Percentiles rank a stretch among this genome's conserved stretches.
These are phyloP conservation scores for Gnomoniopsis sp. DNA, from an alignment of 2,329 filamentous ascomycete species.

Conservation along the genomic window DNA sequence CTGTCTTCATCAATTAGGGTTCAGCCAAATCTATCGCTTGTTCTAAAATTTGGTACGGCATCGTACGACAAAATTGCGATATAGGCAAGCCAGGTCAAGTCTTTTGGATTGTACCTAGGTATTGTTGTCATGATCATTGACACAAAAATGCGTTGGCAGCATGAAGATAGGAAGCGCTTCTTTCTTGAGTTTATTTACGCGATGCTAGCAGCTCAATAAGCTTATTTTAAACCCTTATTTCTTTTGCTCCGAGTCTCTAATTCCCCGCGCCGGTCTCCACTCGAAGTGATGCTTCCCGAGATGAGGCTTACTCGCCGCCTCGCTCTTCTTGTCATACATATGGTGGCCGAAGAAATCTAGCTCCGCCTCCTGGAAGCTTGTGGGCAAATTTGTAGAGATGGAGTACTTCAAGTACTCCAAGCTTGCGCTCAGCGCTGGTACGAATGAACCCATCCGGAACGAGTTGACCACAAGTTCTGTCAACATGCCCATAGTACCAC, in stretches of 20 bases:
- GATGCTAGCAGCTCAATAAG: no score
- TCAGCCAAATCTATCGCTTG: no score
- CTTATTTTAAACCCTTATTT: no score
- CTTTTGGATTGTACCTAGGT: no score
- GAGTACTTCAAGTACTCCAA: conserved; percentile 67
- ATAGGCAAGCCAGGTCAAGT: no score
- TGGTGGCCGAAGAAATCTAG: conserved; percentile 69
- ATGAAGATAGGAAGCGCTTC: no score
- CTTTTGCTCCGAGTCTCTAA: conserved; percentile 3
- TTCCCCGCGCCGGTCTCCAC: conserved; percentile 45
- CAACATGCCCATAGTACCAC: conserved; percentile 44
- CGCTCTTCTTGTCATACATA: conserved; percentile 58
- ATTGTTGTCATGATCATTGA: no score
- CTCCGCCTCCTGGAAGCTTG: conserved; percentile 67
- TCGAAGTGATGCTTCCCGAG: conserved; percentile 63
- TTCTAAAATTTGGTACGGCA: no score
- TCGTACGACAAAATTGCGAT: no score
- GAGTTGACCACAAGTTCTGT: conserved; percentile 55
- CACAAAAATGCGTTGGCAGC: no score
- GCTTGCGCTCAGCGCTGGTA: conserved; percentile 60
- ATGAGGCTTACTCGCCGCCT: conserved; percentile 46
- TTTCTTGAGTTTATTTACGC: no score
- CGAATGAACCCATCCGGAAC: conserved; percentile 54
- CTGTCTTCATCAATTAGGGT: no score
- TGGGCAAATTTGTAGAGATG: conserved; percentile 57